A percentile compares a stretch with the other conserved stretches of the same genome.
Conservation (phyloP, 495 filamentous ascomycete genomes). For the Amorphotheca resinae region DNA sequence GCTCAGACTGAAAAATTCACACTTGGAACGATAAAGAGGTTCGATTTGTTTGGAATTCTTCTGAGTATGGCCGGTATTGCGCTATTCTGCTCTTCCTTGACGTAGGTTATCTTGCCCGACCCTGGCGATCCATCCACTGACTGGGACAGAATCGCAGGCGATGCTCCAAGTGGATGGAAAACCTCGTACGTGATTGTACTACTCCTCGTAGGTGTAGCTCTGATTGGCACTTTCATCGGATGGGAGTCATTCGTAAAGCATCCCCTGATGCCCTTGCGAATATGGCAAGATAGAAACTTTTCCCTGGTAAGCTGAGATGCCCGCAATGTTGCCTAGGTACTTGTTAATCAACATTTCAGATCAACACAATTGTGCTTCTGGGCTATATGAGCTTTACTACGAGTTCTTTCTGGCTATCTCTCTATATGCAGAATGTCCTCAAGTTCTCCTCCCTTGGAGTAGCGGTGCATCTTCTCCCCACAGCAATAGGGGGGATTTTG, state of each 20-base stretch:
- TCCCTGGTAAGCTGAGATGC: constrained; percentile 32
- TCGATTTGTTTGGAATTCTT: constrained; percentile 47
- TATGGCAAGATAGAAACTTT: constrained; percentile 42
- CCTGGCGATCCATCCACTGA: no score
- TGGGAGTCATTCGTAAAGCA: constrained; percentile 43
- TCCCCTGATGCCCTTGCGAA: constrained; percentile 42
- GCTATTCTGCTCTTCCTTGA: constrained; percentile 49
- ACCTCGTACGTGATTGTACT: constrained; percentile 48
- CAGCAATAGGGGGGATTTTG: constrained; percentile 37
- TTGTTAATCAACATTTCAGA: constrained; percentile 24
- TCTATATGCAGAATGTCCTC: constrained; percentile 43
- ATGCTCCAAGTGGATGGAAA: constrained; percentile 43
- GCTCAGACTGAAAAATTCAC: constrained; percentile 34
- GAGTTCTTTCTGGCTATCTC: constrained; percentile 39
- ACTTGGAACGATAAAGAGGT: constrained; percentile 36
- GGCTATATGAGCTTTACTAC: constrained; percentile 40
- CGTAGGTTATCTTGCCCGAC: no score
- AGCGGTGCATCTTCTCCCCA: constrained; percentile 43
- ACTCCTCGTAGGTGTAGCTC: constrained; percentile 41
- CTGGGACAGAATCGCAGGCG: constrained; percentile 21
- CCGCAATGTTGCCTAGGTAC: not conserved
- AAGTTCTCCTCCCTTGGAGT: constrained; percentile 35
- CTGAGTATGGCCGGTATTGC: constrained; percentile 53
- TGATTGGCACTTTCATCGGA: constrained; percentile 43
- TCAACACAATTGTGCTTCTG: constrained; percentile 36